phyloP scores from a whole-genome alignment of 768 basidiomycete species.

The Hypholoma sublateritium region DNA sequence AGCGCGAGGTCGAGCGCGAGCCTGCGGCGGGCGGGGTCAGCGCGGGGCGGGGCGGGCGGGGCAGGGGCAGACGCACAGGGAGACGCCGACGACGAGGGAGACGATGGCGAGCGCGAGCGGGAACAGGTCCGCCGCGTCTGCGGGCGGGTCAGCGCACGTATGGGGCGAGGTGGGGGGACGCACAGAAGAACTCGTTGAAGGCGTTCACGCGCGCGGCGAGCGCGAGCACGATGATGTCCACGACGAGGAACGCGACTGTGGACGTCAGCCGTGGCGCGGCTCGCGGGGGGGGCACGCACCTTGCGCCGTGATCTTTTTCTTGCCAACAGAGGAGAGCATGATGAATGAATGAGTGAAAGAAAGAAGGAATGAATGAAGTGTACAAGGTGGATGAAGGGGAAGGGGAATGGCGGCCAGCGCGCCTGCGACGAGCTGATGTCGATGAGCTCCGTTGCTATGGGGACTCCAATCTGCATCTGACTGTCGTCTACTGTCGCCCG shows the following conservation, averaged over 20 bases:
- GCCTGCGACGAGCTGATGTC: no score
- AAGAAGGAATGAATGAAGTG: background rate
- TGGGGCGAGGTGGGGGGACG: conserved; percentile 16
- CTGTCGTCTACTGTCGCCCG: no score
- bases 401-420: no score
- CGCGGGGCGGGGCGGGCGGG: no score
- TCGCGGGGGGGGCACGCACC: background rate
- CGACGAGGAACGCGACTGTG: conserved; percentile 42
- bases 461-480: no score
- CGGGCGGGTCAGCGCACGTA: background rate
- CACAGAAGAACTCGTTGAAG: conserved; percentile 64
- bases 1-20: no score
- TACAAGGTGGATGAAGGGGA: background rate
- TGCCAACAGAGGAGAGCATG: conserved; percentile 3
- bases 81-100: conserved; percentile 42
- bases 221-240: conserved; percentile 51
- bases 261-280: background rate
- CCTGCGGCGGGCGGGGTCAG: no score
- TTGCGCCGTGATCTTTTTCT: conserved; percentile 3
- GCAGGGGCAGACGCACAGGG: conserved; percentile 44
- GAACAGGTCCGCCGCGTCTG: conserved; percentile 59
- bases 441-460: no score
- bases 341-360: no score
- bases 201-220: conserved; percentile 53
- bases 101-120: conserved; percentile 55